Base-by-base conservation (phyloP, 805 yeast genomes). In the Zygosaccharomyces lentus region DNA sequence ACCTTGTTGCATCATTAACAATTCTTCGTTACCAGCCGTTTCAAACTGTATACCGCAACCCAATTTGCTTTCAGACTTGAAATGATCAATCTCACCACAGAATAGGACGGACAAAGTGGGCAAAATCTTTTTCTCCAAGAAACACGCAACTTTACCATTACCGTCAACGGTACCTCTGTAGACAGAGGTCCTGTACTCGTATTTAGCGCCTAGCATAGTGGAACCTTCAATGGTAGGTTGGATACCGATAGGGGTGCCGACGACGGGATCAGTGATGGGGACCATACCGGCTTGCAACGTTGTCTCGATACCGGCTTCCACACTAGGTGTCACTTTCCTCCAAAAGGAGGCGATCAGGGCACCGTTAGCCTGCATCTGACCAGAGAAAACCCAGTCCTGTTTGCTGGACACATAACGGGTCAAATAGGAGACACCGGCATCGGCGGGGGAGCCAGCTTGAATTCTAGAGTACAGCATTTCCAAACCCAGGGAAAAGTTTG, bases 31-130 rank as follows among this genome's bases (percentile, higher is more conserved):
- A 65, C 97, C 97, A 47, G 93, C 91, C 55, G 93, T 82, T 76
- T 93, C 98, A 56, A 93, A 83, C 75, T 91, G 96, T 60, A 93
- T 76, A 68, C 97, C 98, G 59, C 90, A 79, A 65, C 99, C 99
- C 55, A 91, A 72, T 69, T 82, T 84, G 53, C 90, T 82, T 51
- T 88, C 73, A 63, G 76, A 76, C 69, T 83, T 84, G 64, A 75
- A 71, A 68, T 91, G 98, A 71, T 91, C 97, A 52, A 91, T 80
- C 71, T 90, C 96, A 62, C 96, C 96, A 54, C 85, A 78, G 75
- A 93, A 89, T 62, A 88, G 73, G 46, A 93, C 76, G 25, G 96
- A 84, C 50, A 90, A 81, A 41, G 95, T 87, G 63, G 98, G 98
- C 61, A 90, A 76, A 45, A 93, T 81, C 68, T 96, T 83, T 75